These are phyloP conservation scores for Suillus variegatus DNA, from an alignment of 768 basidiomycete genomes.

Conservation along the genomic window DNA sequence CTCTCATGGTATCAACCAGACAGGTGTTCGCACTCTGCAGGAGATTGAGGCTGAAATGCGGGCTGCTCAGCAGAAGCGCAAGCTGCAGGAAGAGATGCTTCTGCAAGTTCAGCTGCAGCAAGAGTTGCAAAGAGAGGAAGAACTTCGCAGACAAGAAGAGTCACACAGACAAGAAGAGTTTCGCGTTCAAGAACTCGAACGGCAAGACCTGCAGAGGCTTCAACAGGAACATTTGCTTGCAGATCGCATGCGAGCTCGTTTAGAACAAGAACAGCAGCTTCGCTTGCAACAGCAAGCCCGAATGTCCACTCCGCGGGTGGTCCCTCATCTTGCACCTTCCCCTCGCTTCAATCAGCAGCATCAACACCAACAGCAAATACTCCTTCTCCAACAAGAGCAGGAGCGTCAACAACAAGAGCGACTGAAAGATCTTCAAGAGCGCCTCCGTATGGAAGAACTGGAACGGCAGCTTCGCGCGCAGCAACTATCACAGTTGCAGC, in stretches of 20 bases:
- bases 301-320: constrained; percentile 61
- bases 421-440: constrained; percentile 62
- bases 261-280: constrained; percentile 35
- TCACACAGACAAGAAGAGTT: constrained; percentile 30
- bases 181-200: constrained; percentile 34
- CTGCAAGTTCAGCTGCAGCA: constrained; percentile 45
- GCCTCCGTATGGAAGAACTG: constrained; percentile 62
- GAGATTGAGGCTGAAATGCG: constrained; percentile 87
- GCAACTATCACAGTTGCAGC: constrained; percentile 50
- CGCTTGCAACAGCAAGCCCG: constrained; percentile 42
- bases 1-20: constrained; percentile 35
- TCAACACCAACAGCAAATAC: constrained; percentile 71
- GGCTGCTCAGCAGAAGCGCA: constrained; percentile 52
- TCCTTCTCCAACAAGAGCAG: constrained; percentile 69
- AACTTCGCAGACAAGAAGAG: constrained; percentile 12
- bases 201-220: constrained; percentile 41
- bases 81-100: constrained; percentile 41
- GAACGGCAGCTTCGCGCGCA: constrained; percentile 62
- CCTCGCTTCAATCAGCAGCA: constrained; percentile 78
- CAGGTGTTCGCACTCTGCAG: constrained; percentile 63
- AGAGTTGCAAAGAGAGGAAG: constrained; percentile 38
- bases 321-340: constrained; percentile 57
- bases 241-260: constrained; percentile 10
- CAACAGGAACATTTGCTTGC: constrained; percentile 39
- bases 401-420: constrained; percentile 59